A percentile compares a stretch with the other conserved stretches of the same genome.
phyloP scores from a whole-genome alignment of 2,329 filamentous ascomycete genomes.

The Paracorniculantispora psalliotae region DNA sequence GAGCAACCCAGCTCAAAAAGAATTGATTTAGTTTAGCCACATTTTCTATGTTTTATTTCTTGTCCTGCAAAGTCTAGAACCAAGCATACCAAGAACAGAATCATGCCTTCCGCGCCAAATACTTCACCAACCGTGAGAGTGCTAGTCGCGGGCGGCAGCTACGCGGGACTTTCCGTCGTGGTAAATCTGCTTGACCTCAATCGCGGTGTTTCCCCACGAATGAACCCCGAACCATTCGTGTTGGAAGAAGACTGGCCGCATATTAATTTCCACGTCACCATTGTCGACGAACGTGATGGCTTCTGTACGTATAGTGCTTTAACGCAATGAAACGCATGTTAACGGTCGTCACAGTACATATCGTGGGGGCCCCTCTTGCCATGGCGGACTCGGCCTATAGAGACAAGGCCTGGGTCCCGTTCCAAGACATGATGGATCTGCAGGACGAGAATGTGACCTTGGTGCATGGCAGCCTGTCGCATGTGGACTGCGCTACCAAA shows the following conservation, averaged over 20 bases:
- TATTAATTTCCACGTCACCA: slow-evolving; percentile 61
- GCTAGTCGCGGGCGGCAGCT: slow-evolving; percentile 49
- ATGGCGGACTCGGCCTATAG: slow-evolving; percentile 41
- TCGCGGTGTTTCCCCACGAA: slow-evolving; percentile 49
- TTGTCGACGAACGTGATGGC: slow-evolving; percentile 73
- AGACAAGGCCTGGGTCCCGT: slow-evolving; percentile 65
- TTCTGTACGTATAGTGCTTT: slow-evolving; percentile 54
- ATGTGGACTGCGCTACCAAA: slow-evolving; percentile 56
- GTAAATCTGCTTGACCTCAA: slow-evolving; percentile 64
- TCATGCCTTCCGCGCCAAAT: background rate
- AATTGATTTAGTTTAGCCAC: too few species aligned
- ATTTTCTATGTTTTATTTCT: too few species aligned
- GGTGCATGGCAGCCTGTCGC: slow-evolving; percentile 18
- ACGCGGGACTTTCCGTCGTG: slow-evolving; percentile 61
- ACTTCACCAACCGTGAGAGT: background rate
- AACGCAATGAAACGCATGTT: background rate
- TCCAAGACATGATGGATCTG: slow-evolving; percentile 60
- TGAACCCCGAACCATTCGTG: slow-evolving; percentile 29
- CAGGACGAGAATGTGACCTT: slow-evolving; percentile 32
- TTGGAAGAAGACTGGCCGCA: slow-evolving; percentile 38
- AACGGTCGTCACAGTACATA: slow-evolving; percentile 8
- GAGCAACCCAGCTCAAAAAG: too few species aligned
- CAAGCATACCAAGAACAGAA: background rate
- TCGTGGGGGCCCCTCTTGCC: slow-evolving; percentile 4
- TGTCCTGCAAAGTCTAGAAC: too few species aligned